Base-by-base conservation (phyloP, 306 rosid species). In the Citrullus mucosospermus region DNA sequence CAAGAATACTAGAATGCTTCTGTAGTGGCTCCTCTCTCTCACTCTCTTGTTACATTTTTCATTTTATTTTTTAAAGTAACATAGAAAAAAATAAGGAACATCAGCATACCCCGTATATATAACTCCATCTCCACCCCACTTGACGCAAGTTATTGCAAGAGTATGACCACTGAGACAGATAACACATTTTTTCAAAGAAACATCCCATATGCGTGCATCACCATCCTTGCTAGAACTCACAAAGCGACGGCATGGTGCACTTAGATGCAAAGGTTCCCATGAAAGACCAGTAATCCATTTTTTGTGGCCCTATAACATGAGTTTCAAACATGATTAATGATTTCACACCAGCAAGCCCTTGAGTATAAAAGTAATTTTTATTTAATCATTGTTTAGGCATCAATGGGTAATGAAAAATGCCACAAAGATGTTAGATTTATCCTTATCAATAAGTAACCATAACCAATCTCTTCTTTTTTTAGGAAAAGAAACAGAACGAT, bases 121-220 rank as follows among this genome's bases (percentile, higher is more conserved):
- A 74, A 92, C 84, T 50, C 98, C 97, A 86, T 95, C 98, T 80
- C 98, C 98, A 36, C 98, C 99, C 97, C 99, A 92, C 85, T 95
- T 95, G 17, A 95, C 92, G 58, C 97, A 92, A 59, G 97, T 95
- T 85, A 95, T 83, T 13, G 99, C 93, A 66, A 91, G 96, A 69
- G 93, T 89, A 81, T 95, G 99, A 76, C 99, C 97, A 76, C 84
- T 89, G 78, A 95, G 96, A 85, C 86, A 68, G 57, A 89, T 82
- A 65, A 92, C 87, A 76, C 87, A 78, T 88, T 82, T 92, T 86
- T 81, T 95, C 55, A 88, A 77, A 18, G 88, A 66, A 75, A 91
- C 38, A 81, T 95, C 99, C 99, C 99, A 95, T 77, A 92, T 85
- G 65, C 99, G 97, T 81, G 99, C 97, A 85, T 89, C 97, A 62